Evolutionary conservation across 352 stramenopile species (phyloP).

Genomic region (Phytophthora podocarpi): DNA sequence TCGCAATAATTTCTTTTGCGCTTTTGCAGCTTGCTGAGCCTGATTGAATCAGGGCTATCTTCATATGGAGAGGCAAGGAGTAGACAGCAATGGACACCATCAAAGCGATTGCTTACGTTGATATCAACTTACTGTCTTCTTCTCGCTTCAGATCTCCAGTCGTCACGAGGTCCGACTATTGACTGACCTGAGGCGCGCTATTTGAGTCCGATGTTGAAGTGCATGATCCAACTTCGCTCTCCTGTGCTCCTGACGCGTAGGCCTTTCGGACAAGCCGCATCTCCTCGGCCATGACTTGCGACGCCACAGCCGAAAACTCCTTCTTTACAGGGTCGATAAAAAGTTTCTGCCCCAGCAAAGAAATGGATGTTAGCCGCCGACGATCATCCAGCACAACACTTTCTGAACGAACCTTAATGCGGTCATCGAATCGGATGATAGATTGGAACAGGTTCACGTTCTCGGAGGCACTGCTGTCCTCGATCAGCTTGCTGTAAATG

Average conservation of each 20-base stretch:
- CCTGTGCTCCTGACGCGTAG: conserved; percentile 38
- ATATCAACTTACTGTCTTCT: too few relatives aligned
- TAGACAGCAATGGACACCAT: not conserved
- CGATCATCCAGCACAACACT: not conserved
- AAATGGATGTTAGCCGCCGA: not conserved
- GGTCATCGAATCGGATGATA: conserved; percentile 80
- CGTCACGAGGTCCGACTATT: not conserved
- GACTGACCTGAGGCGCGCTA: not conserved
- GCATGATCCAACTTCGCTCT: not conserved
- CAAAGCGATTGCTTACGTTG: not conserved
- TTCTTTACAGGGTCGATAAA: conserved; percentile 85
- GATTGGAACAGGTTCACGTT: conserved; percentile 80
- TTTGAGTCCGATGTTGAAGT: not conserved
- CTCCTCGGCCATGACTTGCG: conserved; percentile 63
- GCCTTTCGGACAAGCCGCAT: conserved; percentile 58
- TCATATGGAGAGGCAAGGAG: too few relatives aligned
- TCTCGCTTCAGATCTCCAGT: not conserved
- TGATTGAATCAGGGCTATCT: too few relatives aligned
- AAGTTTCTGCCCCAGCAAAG: conserved; percentile 60
- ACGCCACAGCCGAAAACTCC: conserved; percentile 70
- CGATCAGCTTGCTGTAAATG: conserved; percentile 84
- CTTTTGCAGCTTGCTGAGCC: too few relatives aligned
- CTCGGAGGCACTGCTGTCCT: conserved; percentile 74
- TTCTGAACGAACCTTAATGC: conserved; percentile 62
- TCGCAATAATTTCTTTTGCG: too few relatives aligned